Evolutionary conservation across 2,329 filamentous ascomycete species (phyloP).

Genomic region (Pyricularia pennisetigena): DNA sequence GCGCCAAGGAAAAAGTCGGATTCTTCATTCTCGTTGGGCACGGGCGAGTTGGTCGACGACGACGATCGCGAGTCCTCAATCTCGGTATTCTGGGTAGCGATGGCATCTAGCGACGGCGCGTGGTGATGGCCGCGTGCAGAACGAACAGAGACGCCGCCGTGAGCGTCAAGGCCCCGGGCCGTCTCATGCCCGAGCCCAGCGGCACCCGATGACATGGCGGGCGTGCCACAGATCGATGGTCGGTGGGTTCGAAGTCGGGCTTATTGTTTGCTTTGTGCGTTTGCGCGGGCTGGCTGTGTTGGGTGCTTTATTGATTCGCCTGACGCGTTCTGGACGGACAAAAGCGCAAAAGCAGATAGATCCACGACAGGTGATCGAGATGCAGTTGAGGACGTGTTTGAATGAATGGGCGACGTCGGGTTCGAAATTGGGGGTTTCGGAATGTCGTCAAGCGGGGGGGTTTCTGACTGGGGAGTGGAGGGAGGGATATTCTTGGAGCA

Average conservation of each 20-base stretch:
- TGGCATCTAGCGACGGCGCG: conserved; percentile 13
- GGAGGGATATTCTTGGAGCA: not conserved
- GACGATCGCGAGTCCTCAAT: conserved; percentile 46
- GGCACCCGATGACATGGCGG: not conserved
- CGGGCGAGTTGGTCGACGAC: conserved; percentile 66
- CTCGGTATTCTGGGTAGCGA: conserved; percentile 12
- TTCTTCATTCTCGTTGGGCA: conserved; percentile 73
- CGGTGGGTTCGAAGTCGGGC: not conserved
- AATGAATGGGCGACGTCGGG: not conserved
- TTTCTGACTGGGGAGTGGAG: not conserved
- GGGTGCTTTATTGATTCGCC: not conserved
- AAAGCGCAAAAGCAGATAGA: not conserved
- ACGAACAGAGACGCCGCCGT: not conserved
- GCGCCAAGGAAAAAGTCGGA: conserved; percentile 84
- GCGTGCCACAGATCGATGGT: not conserved
- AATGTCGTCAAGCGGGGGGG: not conserved
- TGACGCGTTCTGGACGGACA: not conserved
- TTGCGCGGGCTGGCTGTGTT: not conserved
- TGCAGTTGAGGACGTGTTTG: not conserved
- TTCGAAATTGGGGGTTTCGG: conserved; percentile 1
- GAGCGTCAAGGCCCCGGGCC: conserved; percentile 1
- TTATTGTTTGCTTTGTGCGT: not conserved
- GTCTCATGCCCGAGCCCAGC: not conserved
- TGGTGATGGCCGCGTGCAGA: conserved; percentile 5
- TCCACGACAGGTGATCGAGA: not conserved